Base-by-base conservation (phyloP, 768 basidiomycete genomes). In the Serendipita indica region DNA sequence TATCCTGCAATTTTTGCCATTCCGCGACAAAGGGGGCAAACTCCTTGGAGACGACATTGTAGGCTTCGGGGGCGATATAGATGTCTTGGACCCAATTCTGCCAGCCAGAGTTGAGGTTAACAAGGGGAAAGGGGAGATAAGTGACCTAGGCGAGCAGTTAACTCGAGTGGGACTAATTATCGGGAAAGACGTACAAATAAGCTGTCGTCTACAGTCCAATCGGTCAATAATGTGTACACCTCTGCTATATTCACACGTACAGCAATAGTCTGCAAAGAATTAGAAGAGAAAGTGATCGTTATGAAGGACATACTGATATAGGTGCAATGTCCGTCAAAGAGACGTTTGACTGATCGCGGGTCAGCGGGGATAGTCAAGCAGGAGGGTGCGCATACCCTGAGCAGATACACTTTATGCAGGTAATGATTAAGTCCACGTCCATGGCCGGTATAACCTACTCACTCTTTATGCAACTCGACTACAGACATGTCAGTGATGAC, bases 11-110 rank as follows among this genome's bases (percentile, higher is more conserved):
- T 33, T 30, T 28, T 33, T 60, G 27, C 77, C 72, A 79, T 69
- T 58, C 69, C 64, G 57, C 76, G 76, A 18, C 68, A 66, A 74
- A 75, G 75, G 18, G 73, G 69, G 33, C 64, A 62, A 14, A 70
- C 63, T 20, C 70, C 68, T 14, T 71, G 65, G 46, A 33, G 3
- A 41, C 45, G 33, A 60, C 59, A 22, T 60, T 28, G 45, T 34
- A 60, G 25, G 59, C 43, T 30, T 60, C 59, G 7, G 59, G 59
- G 1, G 59, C 59, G 30, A 60, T 60, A 25, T 52, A 49, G 27
- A 54, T 39, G 18, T 33, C 14, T 27, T 54, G 49, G 10, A 27
- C n/a, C 30, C 20, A 33, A n/a, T 22, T 20, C 10, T 32, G 22
- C 49, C 22, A 33, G 18, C 59, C 59, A 22, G 43, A 54, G 45